These are phyloP conservation scores for Nicotiana paniculata DNA, from an alignment of 257 asterid species.

Conservation along the genomic window DNA sequence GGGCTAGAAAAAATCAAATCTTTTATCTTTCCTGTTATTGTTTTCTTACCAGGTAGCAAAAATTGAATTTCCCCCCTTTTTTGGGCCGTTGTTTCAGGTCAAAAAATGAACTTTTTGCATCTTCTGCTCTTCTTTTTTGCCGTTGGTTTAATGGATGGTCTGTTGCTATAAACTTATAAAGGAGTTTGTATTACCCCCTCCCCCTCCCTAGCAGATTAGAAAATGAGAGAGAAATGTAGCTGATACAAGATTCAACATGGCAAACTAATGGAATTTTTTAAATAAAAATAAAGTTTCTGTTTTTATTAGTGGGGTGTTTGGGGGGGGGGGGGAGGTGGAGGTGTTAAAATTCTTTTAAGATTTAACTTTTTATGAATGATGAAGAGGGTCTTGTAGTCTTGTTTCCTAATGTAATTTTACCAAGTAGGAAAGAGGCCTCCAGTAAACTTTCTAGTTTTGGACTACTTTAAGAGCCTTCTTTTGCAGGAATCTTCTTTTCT, in stretches of 20 bases:
- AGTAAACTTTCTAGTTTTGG: slow-evolving; percentile 29
- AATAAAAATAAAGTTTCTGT: background rate
- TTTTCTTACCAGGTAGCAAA: background rate
- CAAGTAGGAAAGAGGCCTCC: slow-evolving; percentile 28
- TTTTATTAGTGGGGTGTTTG: background rate
- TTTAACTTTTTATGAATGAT: background rate
- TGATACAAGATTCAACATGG: background rate
- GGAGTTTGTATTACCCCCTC: background rate
- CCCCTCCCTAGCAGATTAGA: background rate
- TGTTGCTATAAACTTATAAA: background rate
- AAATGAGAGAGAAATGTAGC: background rate
- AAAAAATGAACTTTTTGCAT: background rate
- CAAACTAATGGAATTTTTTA: background rate
- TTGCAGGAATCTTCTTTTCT: slow-evolving; percentile 77
- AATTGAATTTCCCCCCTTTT: background rate
- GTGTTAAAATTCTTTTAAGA: background rate
- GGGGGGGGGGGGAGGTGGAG: background rate
- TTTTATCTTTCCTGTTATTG: background rate
- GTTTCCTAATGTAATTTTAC: background rate
- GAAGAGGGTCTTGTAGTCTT: background rate
- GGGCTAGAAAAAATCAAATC: background rate
- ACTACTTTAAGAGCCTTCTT: slow-evolving; percentile 42
- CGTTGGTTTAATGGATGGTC: background rate
- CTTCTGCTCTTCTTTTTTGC: background rate
- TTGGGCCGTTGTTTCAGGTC: background rate